Evolutionary conservation across 2,329 filamentous ascomycete species (phyloP).

Genomic region (Neofusicoccum parvum): DNA sequence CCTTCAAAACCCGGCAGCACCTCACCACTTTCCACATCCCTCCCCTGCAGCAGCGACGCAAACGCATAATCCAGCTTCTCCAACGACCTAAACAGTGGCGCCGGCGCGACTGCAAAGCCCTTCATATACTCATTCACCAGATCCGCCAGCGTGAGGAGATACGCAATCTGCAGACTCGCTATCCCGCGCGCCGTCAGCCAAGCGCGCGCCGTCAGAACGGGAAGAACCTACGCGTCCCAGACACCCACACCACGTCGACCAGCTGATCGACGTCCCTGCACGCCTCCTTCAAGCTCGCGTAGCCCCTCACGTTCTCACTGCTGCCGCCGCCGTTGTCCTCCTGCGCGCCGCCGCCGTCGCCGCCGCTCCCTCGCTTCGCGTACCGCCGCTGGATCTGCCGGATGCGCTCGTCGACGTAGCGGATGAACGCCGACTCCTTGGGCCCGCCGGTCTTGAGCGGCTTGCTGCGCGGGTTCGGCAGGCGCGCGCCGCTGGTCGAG

Average conservation of each 20-base stretch:
- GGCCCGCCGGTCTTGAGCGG: constrained; percentile 58
- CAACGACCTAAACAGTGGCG: constrained; percentile 70
- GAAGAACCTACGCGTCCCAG: constrained; percentile 72
- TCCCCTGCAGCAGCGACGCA: constrained; percentile 69
- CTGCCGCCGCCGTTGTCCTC: constrained; percentile 22
- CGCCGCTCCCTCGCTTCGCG: constrained; percentile 48
- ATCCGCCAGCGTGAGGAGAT: constrained; percentile 76
- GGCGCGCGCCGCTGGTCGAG: constrained; percentile 43
- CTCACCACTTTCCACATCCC: constrained; percentile 66
- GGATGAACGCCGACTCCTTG: constrained; percentile 62
- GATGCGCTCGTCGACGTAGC: constrained; percentile 57
- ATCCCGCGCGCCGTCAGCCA: constrained; percentile 5
- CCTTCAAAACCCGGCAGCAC: constrained; percentile 70
- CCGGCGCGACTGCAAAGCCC: constrained; percentile 69
- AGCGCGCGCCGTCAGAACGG: background rate
- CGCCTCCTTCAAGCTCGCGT: constrained; percentile 67
- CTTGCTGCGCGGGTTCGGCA: constrained; percentile 56
- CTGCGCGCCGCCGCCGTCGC: no score
- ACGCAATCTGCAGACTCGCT: constrained; percentile 82
- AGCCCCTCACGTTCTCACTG: constrained; percentile 49
- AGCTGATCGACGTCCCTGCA: constrained; percentile 73
- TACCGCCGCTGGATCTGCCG: constrained; percentile 55
- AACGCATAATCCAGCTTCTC: constrained; percentile 84
- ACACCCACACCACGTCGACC: constrained; percentile 82
- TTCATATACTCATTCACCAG: constrained; percentile 72